Evolutionary conservation across 176 grass and related monocot species (phyloP), one percentile per base, ranked within the genome.

Genomic region (Juncus effusus): DNA sequence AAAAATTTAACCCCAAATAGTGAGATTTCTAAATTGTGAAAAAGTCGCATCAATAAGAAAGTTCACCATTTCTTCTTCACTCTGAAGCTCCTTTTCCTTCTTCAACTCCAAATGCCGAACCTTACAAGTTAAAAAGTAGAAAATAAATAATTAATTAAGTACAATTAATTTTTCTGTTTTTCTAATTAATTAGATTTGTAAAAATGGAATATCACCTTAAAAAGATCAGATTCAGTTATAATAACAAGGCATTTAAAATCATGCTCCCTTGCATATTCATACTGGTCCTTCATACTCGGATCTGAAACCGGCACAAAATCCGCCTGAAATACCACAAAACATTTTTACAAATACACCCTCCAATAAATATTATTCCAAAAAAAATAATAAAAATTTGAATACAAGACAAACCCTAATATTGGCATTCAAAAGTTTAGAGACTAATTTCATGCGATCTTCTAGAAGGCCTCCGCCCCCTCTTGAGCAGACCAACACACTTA

Each of bases 231-330:
- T 89, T 97, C 93, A 69, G 82, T 97, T 75, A 97, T 91, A 73
- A 91, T 86, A 8, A 88, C 60, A 66, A 97, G 85, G 39, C 88
- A 91, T 68, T 89, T 92, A 56, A 96, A 91, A 56, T 92, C 88
- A 84, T 86, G 74, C 36, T 97, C 88, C 60, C 64, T 97, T 52
- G 93, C 93, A 83, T 97, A 97, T 64, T 97, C 93, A 62, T 91
- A 97, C 54, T 97, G 93, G 72, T 97, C 93, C 81, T 97, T 90
- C 59, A 89, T 76, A 69, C 93, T 97, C 79, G 93, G 93, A 57
- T 97, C 93, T 82, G 81, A 71, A 73, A 77, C 74, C 75, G 85
- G 88, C 63, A 97, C 74, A 86, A 97, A 89, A 62, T 97, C 79
- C 51, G 93, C 93, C 88, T 97, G 69, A 63, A 71, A 81, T 66